phyloP scores from a whole-genome alignment of 225 moss, liverwort and hornwort genomes.

The Sphagnum tenellum region DNA sequence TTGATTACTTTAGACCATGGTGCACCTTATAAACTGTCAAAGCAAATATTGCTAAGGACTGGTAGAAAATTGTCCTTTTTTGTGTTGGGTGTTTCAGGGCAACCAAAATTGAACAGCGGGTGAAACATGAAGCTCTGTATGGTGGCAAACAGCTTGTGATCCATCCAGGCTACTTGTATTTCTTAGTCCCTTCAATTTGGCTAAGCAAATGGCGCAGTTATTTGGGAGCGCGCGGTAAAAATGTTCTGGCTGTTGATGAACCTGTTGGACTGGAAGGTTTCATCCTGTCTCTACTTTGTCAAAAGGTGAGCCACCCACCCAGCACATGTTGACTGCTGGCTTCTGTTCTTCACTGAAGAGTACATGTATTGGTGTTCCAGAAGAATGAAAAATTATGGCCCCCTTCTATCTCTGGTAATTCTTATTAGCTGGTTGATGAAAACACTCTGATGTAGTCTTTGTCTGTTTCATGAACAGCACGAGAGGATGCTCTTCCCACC shows the following conservation, averaged over 20 bases:
- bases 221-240: constrained; percentile 94
- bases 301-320: constrained; percentile 53
- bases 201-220: constrained; percentile 82
- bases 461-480: constrained; percentile 35
- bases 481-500: constrained; percentile 94
- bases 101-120: constrained; percentile 85
- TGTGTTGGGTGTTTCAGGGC: constrained; percentile 43
- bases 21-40: too few species aligned
- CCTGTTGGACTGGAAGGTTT: constrained; percentile 97
- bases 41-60: background rate
- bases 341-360: background rate
- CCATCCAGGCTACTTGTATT: constrained; percentile 61
- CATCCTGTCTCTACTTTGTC: constrained; percentile 96
- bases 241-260: constrained; percentile 84
- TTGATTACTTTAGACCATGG: too few species aligned
- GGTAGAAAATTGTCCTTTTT: background rate
- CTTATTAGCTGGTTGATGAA: too few species aligned
- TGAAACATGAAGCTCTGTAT: constrained; percentile 88
- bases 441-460: background rate
- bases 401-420: too few species aligned
- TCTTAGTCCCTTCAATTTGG: constrained; percentile 88
- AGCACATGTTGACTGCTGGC: constrained; percentile 5
- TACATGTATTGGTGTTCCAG: background rate
- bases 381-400: too few species aligned
- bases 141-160: constrained; percentile 58